Evolutionary conservation across 2,329 filamentous ascomycete genomes (phyloP), one percentile per base, ranked within the genome.

Genomic region (Colletotrichum costaricense): DNA sequence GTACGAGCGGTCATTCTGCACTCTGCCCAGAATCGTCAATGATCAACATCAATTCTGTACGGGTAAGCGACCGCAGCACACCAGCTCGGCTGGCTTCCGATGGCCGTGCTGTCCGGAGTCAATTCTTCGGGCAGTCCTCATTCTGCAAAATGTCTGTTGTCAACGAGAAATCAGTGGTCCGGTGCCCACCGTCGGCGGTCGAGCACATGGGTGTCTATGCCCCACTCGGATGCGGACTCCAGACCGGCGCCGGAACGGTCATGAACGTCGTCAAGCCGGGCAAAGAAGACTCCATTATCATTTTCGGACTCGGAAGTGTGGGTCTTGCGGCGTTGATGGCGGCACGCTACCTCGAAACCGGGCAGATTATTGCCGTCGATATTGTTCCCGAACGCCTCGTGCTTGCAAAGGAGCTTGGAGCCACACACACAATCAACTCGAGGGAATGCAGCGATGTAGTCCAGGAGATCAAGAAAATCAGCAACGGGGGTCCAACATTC

Each of bases 141-240:
- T 99, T 99, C 89, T 97, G 95, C 46, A 96, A 98, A 86, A 98
- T 97, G 88, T 98, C 97, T 69, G 97, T 99, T 76, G 95, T 99
- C 52, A 96, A 96, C 82, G 96, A 98, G 83, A 98, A 98, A 86
- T 98, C 95, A 62, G 96, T 98, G 68, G 97, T 98, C 28, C 95
- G 78, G 89, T 91, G 74, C 91, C 97, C 79, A 95, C 96, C n/a
- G 93, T 94, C 75, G 97, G 98, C 91, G 96, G 98, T 88, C 92
- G 95, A 77, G 97, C 95, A 64, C 98, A 97, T 72, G 35, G 69
- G 60, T 4, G 35, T 72, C 3, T 72, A 68, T 26, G 69, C 69
- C 84, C 87, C 98, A 84, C 91, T 99, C 66, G 97, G 97, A 81
- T 99, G 97, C 84, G 97, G 97, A 84, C 98, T 99, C 87, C 98